phyloP scores from a whole-genome alignment of 2,329 filamentous ascomycete genomes.

The Graphilbum fragrans region DNA sequence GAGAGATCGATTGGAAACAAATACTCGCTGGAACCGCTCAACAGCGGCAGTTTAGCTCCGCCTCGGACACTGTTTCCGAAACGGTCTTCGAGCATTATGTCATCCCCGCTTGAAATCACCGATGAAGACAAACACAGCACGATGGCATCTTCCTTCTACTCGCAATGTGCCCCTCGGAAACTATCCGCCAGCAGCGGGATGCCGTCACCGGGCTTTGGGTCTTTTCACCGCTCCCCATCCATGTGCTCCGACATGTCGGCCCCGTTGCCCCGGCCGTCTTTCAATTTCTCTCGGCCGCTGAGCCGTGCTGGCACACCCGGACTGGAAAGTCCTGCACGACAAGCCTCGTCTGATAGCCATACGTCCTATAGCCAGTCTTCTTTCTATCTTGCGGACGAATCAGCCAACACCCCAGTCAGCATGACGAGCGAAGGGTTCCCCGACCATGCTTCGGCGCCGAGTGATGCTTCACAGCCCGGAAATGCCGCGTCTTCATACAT shows the following conservation, averaged over 20 bases:
- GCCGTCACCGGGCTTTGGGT: constrained; percentile 44
- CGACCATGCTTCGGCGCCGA: constrained; percentile 28
- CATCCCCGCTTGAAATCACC: constrained; percentile 51
- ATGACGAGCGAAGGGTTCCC: constrained; percentile 59
- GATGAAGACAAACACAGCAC: constrained; percentile 55
- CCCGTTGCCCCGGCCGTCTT: constrained; percentile 57
- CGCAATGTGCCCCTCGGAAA: constrained; percentile 57
- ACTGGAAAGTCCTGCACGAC: constrained; percentile 45
- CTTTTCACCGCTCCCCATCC: constrained; percentile 69
- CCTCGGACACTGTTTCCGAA: constrained; percentile 36
- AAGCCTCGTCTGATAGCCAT: constrained; percentile 56
- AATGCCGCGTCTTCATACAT: constrained; percentile 59
- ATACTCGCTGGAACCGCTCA: background rate
- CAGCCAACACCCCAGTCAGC: constrained; percentile 57
- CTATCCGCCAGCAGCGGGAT: constrained; percentile 57
- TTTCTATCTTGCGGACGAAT: constrained; percentile 51
- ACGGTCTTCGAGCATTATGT: constrained; percentile 47
- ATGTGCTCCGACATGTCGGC: constrained; percentile 70
- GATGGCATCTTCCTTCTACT: constrained; percentile 41
- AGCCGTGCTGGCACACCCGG: constrained; percentile 57
- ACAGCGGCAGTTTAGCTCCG: constrained; percentile 31
- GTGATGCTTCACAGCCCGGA: too few relatives aligned
- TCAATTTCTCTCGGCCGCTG: constrained; percentile 89
- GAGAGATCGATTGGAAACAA: constrained; percentile 24
- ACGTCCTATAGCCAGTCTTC: constrained; percentile 45